Base-by-base conservation (phyloP, 2,329 filamentous ascomycete species). In the Colletotrichum salicis region DNA sequence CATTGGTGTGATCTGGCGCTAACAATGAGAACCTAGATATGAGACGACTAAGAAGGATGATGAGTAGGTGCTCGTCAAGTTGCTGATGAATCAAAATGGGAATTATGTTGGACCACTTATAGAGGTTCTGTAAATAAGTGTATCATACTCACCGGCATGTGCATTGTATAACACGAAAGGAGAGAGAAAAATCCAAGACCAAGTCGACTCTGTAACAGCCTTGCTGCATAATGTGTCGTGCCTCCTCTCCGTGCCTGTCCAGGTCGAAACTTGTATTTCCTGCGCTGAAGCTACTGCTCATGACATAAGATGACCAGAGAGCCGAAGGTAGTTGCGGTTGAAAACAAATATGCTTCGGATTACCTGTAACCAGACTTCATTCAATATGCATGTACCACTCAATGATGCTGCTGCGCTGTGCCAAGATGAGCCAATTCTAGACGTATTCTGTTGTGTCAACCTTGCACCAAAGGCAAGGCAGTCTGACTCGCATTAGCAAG, bases 11-110 rank as follows among this genome's bases (percentile, higher is more conserved):
- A 54, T 70, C 11, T 2, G 15, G 10, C 15, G 70, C 83, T 86
- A 78, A 86, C 79, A 57, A 51, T 11, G 45, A 31, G 19, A 7
- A 19, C 37, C 33, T 73, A 89, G 88, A 78, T 90, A 94, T 75
- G 92, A 94, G 83, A 87, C 92, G 35, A 89, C 87, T 5, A 87
- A 81, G 61, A 90, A 87, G 78, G 85, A 88, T 31, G 65, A 70
- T 27, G 65, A 70, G n/a, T 72, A 60, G 62, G n/a, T 7, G 51
- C 24, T 64, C 55, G n/a, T 33, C 33, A 29, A 11, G 3, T 48
- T 51, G 13, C 15, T 33, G 31, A 7, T 27, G 27, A 37, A 62
- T 29, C 35, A 56, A 24, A 10, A 22, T 27, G 48, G 52, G 31
- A 29, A 27, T 52, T 45, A 27, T 64, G 37, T 8, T 24, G 37